Base-by-base conservation (phyloP, 139 green algal genomes). In the Tetradesmus lagerheimii region DNA sequence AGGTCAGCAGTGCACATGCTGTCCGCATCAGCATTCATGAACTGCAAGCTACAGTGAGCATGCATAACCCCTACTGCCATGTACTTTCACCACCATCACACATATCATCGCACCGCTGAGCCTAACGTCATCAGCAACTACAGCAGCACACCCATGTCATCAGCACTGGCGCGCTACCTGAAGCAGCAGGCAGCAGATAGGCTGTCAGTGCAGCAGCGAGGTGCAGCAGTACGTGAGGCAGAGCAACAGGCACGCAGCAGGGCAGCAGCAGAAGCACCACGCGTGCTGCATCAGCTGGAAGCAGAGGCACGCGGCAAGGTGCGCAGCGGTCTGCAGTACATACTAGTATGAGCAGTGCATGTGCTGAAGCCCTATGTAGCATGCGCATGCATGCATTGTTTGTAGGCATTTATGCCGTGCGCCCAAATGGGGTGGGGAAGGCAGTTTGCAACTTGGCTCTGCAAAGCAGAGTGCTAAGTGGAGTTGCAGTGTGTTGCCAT, bases 171-270 rank as follows among this genome's bases (percentile, higher is more conserved):
- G 9, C 57, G 57, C 1, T 71, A 71, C 57, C 20, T 71, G 57
- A 71, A 85, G 12, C 79, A 85, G 79, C 79, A 85, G 20, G 79
- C 79, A 67, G 79, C 27, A 4, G 29, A 66, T 12, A 71, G 41
- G 39, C 25, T 64, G n/a, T 85, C 79, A 66, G 39, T 50, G 31
- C n/a, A 34, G 27, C 79, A 85, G 41, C 57, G 57, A 71, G 79
- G 79, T 67, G 79, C 41, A 67, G 79, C 79, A 2, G 4, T 85
- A 25, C 79, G 31, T 34, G 27, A 37, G 12, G 39, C 79, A 67
- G 79, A 85, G 53, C 79, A 85, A 27, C 9, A 37, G 53, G 79
- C 79, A 16, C 79, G 79, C 39, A 39, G 37, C 31, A 64, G 53
- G 41, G 41, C 53, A 16, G 79, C 79, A 27, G 25, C 31, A 37